A percentile compares a stretch with the other conserved stretches of the same genome.
These are phyloP conservation scores for Rhizophagus clarus DNA, from an alignment of 192 early-diverging fungal species.

Conservation along the genomic window DNA sequence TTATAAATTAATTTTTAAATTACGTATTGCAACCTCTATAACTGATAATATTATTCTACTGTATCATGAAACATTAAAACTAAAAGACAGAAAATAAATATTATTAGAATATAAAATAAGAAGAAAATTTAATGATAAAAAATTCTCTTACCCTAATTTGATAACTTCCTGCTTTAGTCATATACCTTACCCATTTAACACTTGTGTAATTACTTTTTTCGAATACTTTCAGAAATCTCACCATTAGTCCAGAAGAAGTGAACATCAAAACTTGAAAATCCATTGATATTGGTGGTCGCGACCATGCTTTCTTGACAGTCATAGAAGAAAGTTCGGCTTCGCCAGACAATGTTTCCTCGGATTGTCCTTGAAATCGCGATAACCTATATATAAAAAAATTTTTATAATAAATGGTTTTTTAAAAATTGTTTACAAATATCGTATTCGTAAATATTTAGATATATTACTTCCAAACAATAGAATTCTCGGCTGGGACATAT, in stretches of 20 bases:
- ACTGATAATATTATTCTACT: not conserved
- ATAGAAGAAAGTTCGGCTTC: conserved; percentile 83
- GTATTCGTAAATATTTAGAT: not conserved
- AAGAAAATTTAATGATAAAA: not conserved
- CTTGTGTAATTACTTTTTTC: conserved; percentile 95
- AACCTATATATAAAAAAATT: conserved; percentile 62
- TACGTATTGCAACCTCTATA: not conserved
- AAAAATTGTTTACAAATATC: not conserved
- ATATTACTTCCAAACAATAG: conserved; percentile 93
- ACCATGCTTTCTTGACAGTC: conserved; percentile 88
- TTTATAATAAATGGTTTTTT: not conserved
- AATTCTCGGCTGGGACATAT: conserved; percentile 92
- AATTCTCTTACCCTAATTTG: conserved; percentile 62
- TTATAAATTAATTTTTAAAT: no score
- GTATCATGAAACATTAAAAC: not conserved
- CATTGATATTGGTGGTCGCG: conserved; percentile 92
- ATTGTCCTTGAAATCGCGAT: conserved; percentile 86
- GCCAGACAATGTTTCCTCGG: conserved; percentile 80
- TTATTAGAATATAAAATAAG: not conserved
- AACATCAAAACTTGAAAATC: conserved; percentile 97
- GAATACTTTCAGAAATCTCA: conserved; percentile 97
- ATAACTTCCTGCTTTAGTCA: conserved; percentile 94
- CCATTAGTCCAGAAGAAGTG: conserved; percentile 93
- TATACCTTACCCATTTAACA: conserved; percentile 99
- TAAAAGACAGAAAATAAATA: not conserved